Percentiles rank a stretch among this genome's conserved stretches.
Conservation (phyloP, 768 basidiomycete genomes). For the Termitomyces sp. region DNA sequence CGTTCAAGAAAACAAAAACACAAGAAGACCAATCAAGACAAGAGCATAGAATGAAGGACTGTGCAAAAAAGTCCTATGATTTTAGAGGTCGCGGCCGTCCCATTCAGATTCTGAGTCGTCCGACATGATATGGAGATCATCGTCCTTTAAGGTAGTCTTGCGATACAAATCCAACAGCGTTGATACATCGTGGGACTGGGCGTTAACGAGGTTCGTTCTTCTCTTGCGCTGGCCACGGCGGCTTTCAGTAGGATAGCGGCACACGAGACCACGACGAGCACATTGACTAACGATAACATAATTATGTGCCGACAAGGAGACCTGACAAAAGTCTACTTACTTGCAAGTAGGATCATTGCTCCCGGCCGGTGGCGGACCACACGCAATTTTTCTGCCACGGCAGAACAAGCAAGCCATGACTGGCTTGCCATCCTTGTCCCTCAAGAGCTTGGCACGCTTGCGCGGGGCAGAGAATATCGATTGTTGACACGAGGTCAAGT, state of each 20-base stretch:
- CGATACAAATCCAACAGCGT: background rate
- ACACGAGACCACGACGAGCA: conserved; percentile 5
- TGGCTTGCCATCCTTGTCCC: conserved; percentile 25
- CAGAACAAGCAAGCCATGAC: conserved; percentile 45
- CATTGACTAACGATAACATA: conserved; percentile 6
- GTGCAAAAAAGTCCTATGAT: background rate
- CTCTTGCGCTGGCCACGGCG: conserved; percentile 12
- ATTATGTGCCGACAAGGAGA: background rate
- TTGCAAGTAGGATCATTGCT: conserved; percentile 41
- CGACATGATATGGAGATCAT: background rate
- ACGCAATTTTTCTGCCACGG: conserved; percentile 47
- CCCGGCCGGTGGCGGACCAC: conserved; percentile 33
- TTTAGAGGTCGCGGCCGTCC: background rate
- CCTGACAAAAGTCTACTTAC: conserved; percentile 26
- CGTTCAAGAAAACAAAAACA: background rate
- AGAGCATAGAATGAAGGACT: background rate
- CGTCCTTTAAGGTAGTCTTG: background rate
- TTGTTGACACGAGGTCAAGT: background rate
- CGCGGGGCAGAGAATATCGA: background rate
- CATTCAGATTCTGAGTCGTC: conserved; percentile 1
- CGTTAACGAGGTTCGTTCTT: background rate
- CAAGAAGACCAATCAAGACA: background rate
- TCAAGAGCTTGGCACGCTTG: conserved; percentile 3
- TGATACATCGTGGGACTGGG: background rate
- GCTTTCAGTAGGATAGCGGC: conserved; percentile 10